These are phyloP conservation scores for Lolium perenne DNA, from an alignment of 176 grass and related monocot genomes.

Conservation along the genomic window DNA sequence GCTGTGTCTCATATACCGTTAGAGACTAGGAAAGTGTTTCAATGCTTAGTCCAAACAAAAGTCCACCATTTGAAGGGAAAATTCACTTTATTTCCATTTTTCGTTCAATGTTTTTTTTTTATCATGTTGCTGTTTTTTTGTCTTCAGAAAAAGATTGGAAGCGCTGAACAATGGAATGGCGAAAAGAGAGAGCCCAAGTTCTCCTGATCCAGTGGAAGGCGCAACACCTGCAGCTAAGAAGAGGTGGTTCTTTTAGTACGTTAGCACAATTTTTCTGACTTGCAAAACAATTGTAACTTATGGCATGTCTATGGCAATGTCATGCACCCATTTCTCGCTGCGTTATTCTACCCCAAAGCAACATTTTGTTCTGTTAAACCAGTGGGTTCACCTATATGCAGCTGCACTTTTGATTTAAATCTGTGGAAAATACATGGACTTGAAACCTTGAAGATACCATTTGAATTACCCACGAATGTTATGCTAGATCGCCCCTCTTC, in stretches of 20 bases:
- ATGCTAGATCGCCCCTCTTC: not conserved
- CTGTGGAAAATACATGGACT: not conserved
- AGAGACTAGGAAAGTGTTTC: not conserved
- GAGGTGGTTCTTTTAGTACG: constrained; percentile 50
- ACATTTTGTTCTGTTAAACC: constrained; percentile 6
- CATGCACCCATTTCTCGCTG: not conserved
- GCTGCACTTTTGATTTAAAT: not conserved
- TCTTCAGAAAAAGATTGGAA: constrained; percentile 77
- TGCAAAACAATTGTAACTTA: constrained; percentile 9
- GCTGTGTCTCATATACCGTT: not conserved
- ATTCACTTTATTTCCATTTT: not conserved
- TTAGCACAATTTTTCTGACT: constrained; percentile 21
- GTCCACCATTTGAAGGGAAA: not conserved
- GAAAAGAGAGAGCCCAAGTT: constrained; percentile 53
- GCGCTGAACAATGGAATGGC: constrained; percentile 70
- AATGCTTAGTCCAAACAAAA: constrained; percentile 4
- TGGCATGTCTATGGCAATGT: not conserved
- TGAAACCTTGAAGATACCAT: not conserved
- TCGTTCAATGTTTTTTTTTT: constrained; percentile 1
- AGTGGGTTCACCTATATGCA: not conserved
- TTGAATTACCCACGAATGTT: not conserved
- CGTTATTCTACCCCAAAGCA: not conserved
- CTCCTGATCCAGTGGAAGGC: not conserved
- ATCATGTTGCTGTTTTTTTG: not conserved
- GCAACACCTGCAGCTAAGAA: constrained; percentile 37